Conservation (phyloP, 306 rosid species). For the Quercus ilex region DNA sequence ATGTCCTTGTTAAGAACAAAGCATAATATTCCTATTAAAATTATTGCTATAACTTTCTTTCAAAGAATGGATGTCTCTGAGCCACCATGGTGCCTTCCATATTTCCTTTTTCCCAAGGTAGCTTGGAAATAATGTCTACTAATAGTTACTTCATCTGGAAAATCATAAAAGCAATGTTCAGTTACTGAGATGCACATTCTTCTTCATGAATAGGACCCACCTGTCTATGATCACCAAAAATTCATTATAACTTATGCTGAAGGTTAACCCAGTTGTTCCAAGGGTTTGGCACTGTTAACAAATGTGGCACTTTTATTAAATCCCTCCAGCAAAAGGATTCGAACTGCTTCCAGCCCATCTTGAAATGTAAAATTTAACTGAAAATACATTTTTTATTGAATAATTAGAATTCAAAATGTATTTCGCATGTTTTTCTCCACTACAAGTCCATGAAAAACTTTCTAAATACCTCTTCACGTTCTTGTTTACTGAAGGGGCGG, state of each 20-base stretch:
- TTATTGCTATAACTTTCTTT: too few species aligned
- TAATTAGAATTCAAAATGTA: constrained; percentile 17
- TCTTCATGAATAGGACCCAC: neutral
- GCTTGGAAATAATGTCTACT: neutral
- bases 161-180: neutral
- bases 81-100: too few species aligned
- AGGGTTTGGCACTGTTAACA: constrained; percentile 44
- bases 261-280: constrained; percentile 46
- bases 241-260: neutral
- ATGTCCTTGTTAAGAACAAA: too few species aligned
- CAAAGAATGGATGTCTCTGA: too few species aligned
- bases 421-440: neutral
- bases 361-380: constrained; percentile 80
- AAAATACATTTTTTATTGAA: constrained; percentile 20
- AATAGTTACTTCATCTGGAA: neutral
- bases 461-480: constrained; percentile 63
- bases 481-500: constrained; percentile 73
- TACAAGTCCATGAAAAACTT: neutral
- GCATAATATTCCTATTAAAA: too few species aligned
- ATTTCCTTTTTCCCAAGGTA: too few species aligned
- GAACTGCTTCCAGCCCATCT: constrained; percentile 63
- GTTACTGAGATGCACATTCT: neutral
- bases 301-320: constrained; percentile 68
- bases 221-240: neutral
- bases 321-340: constrained; percentile 82